A percentile compares a stretch with the other conserved stretches of the same genome.
Conservation (phyloP, 2,329 filamentous ascomycete species). For the Phoma herbarum region DNA sequence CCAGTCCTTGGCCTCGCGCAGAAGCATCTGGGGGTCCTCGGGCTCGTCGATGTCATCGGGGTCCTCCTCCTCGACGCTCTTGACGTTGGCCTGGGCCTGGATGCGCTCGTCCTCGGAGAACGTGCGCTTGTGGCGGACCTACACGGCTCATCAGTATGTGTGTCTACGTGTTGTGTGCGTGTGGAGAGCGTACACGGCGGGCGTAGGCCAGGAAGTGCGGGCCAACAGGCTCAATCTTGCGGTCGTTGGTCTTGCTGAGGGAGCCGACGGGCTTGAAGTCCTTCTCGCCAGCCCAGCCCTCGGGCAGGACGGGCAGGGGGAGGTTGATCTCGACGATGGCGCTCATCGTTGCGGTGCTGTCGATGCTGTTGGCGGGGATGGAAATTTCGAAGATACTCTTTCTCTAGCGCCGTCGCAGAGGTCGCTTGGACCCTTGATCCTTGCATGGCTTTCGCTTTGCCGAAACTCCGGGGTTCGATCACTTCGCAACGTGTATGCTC, state of each 20-base stretch:
- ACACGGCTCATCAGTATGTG: constrained; percentile 29
- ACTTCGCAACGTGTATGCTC: constrained; percentile 7
- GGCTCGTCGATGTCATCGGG: constrained; percentile 90
- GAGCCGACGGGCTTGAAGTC: constrained; percentile 87
- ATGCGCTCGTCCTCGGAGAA: constrained; percentile 99
- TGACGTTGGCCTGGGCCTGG: constrained; percentile 91
- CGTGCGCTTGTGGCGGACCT: constrained; percentile 90
- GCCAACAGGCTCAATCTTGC: constrained; percentile 93
- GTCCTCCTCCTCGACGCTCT: constrained; percentile 93
- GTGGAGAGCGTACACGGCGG: constrained; percentile 72
- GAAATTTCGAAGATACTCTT: constrained; percentile 12
- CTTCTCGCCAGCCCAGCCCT: constrained; percentile 86
- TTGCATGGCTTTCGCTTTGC: neutral
- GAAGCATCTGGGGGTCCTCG: constrained; percentile 91
- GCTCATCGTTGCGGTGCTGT: constrained; percentile 59
- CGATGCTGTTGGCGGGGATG: constrained; percentile 11
- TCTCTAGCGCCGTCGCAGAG: neutral
- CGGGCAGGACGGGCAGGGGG: constrained; percentile 77
- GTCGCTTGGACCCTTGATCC: neutral
- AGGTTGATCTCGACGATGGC: constrained; percentile 69
- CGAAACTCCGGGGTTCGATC: neutral
- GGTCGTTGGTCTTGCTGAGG: constrained; percentile 79
- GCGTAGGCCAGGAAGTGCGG: constrained; percentile 98
- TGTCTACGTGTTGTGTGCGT: neutral
- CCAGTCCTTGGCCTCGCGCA: constrained; percentile 98